These are phyloP conservation scores for Zygotorulaspora chibaensis DNA, from an alignment of 805 yeast species.

Conservation along the genomic window DNA sequence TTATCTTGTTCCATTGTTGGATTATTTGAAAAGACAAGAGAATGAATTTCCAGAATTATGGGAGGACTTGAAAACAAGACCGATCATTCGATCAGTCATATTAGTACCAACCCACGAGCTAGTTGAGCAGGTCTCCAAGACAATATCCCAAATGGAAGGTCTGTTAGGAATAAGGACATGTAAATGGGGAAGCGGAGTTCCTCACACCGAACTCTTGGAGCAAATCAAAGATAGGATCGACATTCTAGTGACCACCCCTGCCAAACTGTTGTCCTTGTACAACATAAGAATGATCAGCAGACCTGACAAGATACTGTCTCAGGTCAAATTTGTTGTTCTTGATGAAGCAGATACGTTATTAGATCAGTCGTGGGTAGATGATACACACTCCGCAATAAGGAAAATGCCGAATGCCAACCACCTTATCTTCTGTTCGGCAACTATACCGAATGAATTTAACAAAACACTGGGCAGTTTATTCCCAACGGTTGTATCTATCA, in stretches of 20 bases:
- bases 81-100: slow-evolving; percentile 64
- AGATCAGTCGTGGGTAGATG: slow-evolving; percentile 72
- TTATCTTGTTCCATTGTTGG: slow-evolving; percentile 70
- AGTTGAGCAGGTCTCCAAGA: slow-evolving; percentile 67
- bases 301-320: slow-evolving; percentile 39
- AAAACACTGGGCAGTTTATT: slow-evolving; percentile 54
- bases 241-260: slow-evolving; percentile 81
- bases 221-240: slow-evolving; percentile 57
- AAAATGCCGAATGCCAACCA: slow-evolving; percentile 53
- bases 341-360: slow-evolving; percentile 94
- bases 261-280: slow-evolving; percentile 47
- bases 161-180: slow-evolving; percentile 42
- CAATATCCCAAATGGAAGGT: slow-evolving; percentile 34
- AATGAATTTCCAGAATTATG: slow-evolving; percentile 36
- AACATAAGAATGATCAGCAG: slow-evolving; percentile 35
- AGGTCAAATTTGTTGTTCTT: slow-evolving; percentile 60
- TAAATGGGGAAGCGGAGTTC: slow-evolving; percentile 61
- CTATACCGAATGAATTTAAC: slow-evolving; percentile 77
- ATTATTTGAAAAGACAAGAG: slow-evolving; percentile 60
- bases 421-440: slow-evolving; percentile 80
- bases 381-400: slow-evolving; percentile 54
- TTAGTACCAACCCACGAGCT: slow-evolving; percentile 87
- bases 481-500: slow-evolving; percentile 61
- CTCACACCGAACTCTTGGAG: slow-evolving; percentile 49
- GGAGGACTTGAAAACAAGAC: slow-evolving; percentile 33